Conservation (phyloP, 2,329 filamentous ascomycete species). For the Cephalotrichum gorgonifer region DNA sequence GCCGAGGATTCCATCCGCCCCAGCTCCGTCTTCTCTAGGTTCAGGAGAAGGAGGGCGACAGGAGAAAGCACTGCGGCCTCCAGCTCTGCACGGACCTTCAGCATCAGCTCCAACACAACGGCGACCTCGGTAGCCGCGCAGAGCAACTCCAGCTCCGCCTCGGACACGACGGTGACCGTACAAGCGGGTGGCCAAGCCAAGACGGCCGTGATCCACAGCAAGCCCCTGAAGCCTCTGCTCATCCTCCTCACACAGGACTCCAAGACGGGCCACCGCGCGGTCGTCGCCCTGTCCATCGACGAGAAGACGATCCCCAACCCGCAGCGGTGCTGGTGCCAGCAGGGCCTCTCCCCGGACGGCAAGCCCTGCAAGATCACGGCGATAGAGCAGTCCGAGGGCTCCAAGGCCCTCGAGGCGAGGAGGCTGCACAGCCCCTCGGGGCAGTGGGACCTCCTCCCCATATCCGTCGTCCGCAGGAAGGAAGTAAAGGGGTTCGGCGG, state of each 20-base stretch:
- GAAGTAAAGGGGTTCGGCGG: slow-evolving; percentile 7
- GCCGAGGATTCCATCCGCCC: background rate
- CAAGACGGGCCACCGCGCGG: slow-evolving; percentile 12
- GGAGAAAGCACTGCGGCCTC: background rate
- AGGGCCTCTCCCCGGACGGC: slow-evolving; percentile 9
- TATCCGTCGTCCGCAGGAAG: slow-evolving; percentile 11
- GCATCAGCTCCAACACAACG: slow-evolving; percentile 4
- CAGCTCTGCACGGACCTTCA: background rate
- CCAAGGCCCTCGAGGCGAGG: slow-evolving; percentile 13
- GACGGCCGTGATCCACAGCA: slow-evolving; percentile 18
- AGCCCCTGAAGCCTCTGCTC: slow-evolving; percentile 21
- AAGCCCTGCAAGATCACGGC: slow-evolving; percentile 3
- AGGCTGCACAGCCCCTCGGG: slow-evolving; percentile 14
- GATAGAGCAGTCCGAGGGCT: slow-evolving; percentile 17
- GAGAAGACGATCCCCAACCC: slow-evolving; percentile 21
- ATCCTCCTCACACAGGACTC: slow-evolving; percentile 20
- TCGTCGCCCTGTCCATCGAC: slow-evolving; percentile 21
- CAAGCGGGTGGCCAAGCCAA: slow-evolving; percentile 12
- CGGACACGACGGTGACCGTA: background rate
- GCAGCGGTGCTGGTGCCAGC: slow-evolving; percentile 22
- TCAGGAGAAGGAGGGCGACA: background rate
- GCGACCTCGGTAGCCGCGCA: slow-evolving; percentile 9
- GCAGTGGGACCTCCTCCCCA: slow-evolving; percentile 19
- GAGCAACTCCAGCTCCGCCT: slow-evolving; percentile 2
- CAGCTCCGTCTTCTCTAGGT: background rate